These are phyloP conservation scores for Nitzschia sp. DNA, from an alignment of 108 stramenopile species.

Conservation along the genomic window DNA sequence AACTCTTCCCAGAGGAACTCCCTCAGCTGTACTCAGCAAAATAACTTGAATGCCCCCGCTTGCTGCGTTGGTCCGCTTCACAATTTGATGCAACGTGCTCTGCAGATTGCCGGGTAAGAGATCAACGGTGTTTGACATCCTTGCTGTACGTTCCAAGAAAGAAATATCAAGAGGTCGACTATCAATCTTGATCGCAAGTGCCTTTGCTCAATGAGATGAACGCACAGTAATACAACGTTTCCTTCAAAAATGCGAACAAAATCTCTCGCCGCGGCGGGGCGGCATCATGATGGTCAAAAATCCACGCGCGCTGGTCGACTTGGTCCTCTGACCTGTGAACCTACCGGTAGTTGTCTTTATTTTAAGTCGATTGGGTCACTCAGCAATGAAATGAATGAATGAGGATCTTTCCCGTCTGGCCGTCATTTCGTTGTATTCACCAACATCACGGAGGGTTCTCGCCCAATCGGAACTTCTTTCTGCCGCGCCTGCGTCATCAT, in stretches of 20 bases:
- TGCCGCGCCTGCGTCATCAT: too few species aligned
- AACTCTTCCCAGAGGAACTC: constrained; percentile 53
- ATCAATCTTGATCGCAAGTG: not conserved
- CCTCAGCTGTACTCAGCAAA: constrained; percentile 56
- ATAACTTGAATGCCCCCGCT: constrained; percentile 49
- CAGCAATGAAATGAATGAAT: too few species aligned
- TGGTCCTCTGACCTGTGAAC: too few species aligned
- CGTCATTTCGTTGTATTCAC: too few species aligned
- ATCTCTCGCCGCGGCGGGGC: too few species aligned
- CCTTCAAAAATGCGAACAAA: not conserved
- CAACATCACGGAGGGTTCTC: too few species aligned
- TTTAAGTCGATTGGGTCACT: too few species aligned
- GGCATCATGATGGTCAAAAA: too few species aligned
- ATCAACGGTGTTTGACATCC: constrained; percentile 38
- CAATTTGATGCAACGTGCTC: constrained; percentile 39
- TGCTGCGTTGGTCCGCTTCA: constrained; percentile 34
- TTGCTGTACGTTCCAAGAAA: not conserved
- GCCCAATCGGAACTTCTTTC: too few species aligned
- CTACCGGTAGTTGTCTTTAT: too few species aligned
- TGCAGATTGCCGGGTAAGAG: constrained; percentile 50
- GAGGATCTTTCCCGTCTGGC: too few species aligned
- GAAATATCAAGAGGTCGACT: not conserved
- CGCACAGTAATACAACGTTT: not conserved
- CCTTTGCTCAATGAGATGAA: not conserved
- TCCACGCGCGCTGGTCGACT: too few species aligned